Percentiles rank a stretch among this genome's conserved stretches.
Evolutionary conservation across 176 grass and related monocot species (phyloP).

Genomic region (Echinochloa phyllopogon): DNA sequence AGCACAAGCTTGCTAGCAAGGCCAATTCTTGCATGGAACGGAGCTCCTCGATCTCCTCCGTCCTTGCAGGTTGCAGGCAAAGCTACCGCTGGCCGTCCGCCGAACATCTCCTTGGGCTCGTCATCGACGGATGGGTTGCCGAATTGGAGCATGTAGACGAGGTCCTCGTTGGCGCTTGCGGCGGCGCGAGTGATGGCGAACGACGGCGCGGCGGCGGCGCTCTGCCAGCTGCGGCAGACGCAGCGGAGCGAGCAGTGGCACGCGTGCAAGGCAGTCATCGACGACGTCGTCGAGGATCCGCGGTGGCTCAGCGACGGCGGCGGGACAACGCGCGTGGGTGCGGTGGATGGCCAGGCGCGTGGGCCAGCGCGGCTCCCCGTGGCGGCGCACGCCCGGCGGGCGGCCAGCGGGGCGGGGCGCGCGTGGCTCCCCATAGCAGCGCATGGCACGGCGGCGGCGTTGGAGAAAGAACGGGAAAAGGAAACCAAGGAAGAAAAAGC

Average conservation of each 20-base stretch:
- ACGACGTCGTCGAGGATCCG: constrained; percentile 85
- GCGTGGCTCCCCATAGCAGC: too few species aligned
- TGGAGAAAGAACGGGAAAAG: too few species aligned
- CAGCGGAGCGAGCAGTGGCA: constrained; percentile 53
- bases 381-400: too few species aligned
- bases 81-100: constrained; percentile 28
- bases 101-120: constrained; percentile 43
- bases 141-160: constrained; percentile 51
- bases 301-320: too few species aligned
- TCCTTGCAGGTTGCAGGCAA: background rate
- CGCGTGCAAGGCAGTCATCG: constrained; percentile 78
- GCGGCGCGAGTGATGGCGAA: constrained; percentile 46
- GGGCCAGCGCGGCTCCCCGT: too few species aligned
- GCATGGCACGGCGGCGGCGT: too few species aligned
- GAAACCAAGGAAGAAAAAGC: too few species aligned
- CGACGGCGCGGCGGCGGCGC: constrained; percentile 38
- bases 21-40: background rate
- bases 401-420: too few species aligned
- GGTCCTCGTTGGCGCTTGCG: constrained; percentile 49
- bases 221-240: constrained; percentile 74
- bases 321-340: too few species aligned
- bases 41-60: background rate
- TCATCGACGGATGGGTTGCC: constrained; percentile 31
- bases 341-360: too few species aligned
- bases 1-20: constrained; percentile 32